Evolutionary conservation across 2,329 filamentous ascomycete species (phyloP).

Genomic region (Neocucurbitaria cava): DNA sequence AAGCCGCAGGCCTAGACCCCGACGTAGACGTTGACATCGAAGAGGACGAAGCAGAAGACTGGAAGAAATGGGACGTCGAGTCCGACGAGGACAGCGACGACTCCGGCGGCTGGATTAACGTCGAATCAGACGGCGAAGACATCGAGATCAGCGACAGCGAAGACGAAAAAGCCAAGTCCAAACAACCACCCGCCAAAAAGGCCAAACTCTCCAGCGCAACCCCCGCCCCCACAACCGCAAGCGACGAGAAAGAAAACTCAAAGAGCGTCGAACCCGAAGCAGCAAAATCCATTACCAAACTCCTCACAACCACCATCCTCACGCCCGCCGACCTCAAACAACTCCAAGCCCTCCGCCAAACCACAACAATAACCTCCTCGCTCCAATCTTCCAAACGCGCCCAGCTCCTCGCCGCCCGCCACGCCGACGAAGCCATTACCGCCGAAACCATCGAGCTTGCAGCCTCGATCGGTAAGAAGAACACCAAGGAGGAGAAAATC

Average conservation of each 20-base stretch:
- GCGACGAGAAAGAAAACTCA: slow-evolving; percentile 51
- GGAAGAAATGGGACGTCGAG: slow-evolving; percentile 68
- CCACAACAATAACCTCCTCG: slow-evolving; percentile 72
- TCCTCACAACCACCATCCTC: slow-evolving; percentile 92
- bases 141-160: slow-evolving; percentile 77
- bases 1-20: slow-evolving; percentile 69
- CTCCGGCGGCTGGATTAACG: slow-evolving; percentile 92
- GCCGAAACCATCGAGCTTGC: slow-evolving; percentile 91
- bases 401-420: slow-evolving; percentile 59
- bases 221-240: slow-evolving; percentile 33
- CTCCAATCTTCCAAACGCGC: slow-evolving; percentile 56
- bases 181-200: slow-evolving; percentile 69
- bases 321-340: slow-evolving; percentile 97
- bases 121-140: slow-evolving; percentile 79
- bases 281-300: slow-evolving; percentile 58
- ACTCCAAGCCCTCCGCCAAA: slow-evolving; percentile 82
- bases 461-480: slow-evolving; percentile 76
- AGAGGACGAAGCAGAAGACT: slow-evolving; percentile 64
- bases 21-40: slow-evolving; percentile 68
- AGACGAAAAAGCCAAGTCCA: slow-evolving; percentile 62
- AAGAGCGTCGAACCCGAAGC: slow-evolving; percentile 51
- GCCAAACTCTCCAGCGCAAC: slow-evolving; percentile 59
- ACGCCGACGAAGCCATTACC: slow-evolving; percentile 87
- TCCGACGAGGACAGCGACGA: slow-evolving; percentile 66
- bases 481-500: slow-evolving; percentile 87